These are phyloP conservation scores for Brassica hybrid DNA, from an alignment of 441 rosid species.

Conservation along the genomic window DNA sequence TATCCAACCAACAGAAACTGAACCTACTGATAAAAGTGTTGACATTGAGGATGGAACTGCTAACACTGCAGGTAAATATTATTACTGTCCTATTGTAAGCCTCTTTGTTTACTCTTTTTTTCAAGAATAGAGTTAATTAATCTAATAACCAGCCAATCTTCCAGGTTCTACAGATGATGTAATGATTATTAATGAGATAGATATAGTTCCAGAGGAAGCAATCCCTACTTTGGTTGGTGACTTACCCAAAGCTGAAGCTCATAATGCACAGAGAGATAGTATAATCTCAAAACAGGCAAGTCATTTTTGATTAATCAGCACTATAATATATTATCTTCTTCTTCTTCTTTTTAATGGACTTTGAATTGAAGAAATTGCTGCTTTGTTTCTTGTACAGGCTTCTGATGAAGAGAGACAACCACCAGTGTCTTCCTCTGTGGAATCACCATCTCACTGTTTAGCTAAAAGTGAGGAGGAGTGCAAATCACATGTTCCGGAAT, in stretches of 20 bases:
- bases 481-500: constrained; percentile 59
- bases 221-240: constrained; percentile 40
- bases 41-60: too few relatives aligned
- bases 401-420: constrained; percentile 50
- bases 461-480: constrained; percentile 51
- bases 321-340: not conserved
- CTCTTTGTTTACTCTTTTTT: constrained; percentile 24
- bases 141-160: constrained; percentile 4
- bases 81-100: constrained; percentile 12
- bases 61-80: too few relatives aligned
- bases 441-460: constrained; percentile 60
- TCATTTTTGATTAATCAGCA: constrained; percentile 30
- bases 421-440: constrained; percentile 50
- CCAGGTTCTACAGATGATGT: constrained; percentile 45
- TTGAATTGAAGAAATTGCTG: constrained; percentile 17
- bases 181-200: constrained; percentile 45
- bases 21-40: too few relatives aligned
- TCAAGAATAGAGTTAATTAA: not conserved
- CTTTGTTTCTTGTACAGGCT: constrained; percentile 51
- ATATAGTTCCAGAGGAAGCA: constrained; percentile 43
- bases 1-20: too few relatives aligned
- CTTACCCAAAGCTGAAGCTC: constrained; percentile 40
- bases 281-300: constrained; percentile 51
- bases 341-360: not conserved
- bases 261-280: constrained; percentile 39